Percentiles rank a stretch among this genome's conserved stretches.
Conservation (phyloP, 2,329 filamentous ascomycete genomes). For the Dryadomyces quercus-mongolicae region DNA sequence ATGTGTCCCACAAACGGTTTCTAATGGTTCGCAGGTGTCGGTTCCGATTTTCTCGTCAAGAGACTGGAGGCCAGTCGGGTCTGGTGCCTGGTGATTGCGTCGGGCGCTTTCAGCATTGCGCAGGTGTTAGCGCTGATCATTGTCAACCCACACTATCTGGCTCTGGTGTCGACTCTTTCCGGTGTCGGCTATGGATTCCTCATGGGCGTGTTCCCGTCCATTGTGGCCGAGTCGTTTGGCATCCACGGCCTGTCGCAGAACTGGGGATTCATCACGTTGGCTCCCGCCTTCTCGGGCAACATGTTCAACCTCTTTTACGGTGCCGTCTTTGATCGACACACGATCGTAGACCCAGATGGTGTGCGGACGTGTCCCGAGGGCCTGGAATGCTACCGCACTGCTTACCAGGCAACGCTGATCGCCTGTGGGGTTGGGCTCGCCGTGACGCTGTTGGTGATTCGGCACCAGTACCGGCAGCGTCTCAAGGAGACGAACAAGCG, state of each 20-base stretch:
- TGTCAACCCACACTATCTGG: slow-evolving; percentile 63
- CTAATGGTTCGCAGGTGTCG: slow-evolving; percentile 47
- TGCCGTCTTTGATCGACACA: slow-evolving; percentile 69
- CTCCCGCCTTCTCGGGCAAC: slow-evolving; percentile 78
- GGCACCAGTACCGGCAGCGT: slow-evolving; percentile 35
- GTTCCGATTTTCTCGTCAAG: slow-evolving; percentile 83
- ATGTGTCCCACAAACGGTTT: neutral
- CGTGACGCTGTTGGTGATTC: slow-evolving; percentile 60
- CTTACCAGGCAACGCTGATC: slow-evolving; percentile 67
- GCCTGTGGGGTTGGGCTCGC: slow-evolving; percentile 58
- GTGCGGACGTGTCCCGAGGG: slow-evolving; percentile 68
- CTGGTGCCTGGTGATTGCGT: slow-evolving; percentile 79
- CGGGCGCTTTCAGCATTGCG: slow-evolving; percentile 64
- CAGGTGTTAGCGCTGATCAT: slow-evolving; percentile 68
- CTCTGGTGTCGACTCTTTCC: slow-evolving; percentile 68
- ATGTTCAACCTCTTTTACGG: slow-evolving; percentile 91
- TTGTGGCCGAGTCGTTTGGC: slow-evolving; percentile 83
- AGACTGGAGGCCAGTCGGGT: slow-evolving; percentile 67
- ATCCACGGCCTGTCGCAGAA: slow-evolving; percentile 84
- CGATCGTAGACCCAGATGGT: slow-evolving; percentile 52
- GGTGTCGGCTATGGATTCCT: slow-evolving; percentile 87
- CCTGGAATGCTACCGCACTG: slow-evolving; percentile 64
- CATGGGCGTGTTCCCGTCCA: slow-evolving; percentile 86
- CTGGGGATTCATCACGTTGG: slow-evolving; percentile 90
- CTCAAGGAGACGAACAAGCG: slow-evolving; percentile 20